Conservation (phyloP, 1,139 yeast genomes). For the Nakaseomyces delphensis region DNA sequence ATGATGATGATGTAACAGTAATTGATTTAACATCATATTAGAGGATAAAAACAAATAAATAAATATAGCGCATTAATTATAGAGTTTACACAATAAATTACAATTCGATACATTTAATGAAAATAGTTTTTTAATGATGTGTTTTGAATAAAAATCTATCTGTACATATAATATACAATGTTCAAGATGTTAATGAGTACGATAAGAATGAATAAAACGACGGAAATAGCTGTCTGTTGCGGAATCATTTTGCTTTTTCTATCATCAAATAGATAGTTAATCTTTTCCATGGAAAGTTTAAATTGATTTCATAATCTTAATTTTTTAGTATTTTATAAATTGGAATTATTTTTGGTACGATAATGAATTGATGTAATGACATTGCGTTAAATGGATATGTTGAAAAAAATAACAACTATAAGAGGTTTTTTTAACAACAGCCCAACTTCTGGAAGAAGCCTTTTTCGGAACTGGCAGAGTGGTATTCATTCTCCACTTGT, state of each 20-base stretch:
- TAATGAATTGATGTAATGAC: background rate
- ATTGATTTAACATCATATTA: background rate
- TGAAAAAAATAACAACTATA: background rate
- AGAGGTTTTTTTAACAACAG: slow-evolving; percentile 28
- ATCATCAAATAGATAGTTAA: background rate
- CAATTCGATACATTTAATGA: too few species aligned
- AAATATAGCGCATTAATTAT: background rate
- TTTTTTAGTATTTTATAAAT: background rate
- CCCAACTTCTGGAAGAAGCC: slow-evolving; percentile 35
- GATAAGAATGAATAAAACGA: too few species aligned
- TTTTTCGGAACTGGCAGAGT: slow-evolving; percentile 24
- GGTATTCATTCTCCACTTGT: slow-evolving; percentile 23
- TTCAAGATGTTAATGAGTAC: too few species aligned
- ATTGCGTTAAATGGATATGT: background rate
- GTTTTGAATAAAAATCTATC: slow-evolving; percentile 3
- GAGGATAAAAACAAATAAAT: slow-evolving; percentile 7
- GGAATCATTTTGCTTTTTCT: background rate
- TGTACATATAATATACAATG: slow-evolving; percentile 1
- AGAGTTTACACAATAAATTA: too few species aligned
- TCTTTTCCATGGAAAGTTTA: background rate
- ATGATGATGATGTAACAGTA: slow-evolving; percentile 5
- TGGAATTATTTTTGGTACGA: background rate
- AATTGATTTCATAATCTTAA: background rate
- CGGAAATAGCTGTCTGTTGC: too few species aligned
- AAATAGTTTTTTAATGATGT: background rate